phyloP scores from a whole-genome alignment of 2,329 filamentous ascomycete genomes.

The Sclerotinia sclerotiorum region DNA sequence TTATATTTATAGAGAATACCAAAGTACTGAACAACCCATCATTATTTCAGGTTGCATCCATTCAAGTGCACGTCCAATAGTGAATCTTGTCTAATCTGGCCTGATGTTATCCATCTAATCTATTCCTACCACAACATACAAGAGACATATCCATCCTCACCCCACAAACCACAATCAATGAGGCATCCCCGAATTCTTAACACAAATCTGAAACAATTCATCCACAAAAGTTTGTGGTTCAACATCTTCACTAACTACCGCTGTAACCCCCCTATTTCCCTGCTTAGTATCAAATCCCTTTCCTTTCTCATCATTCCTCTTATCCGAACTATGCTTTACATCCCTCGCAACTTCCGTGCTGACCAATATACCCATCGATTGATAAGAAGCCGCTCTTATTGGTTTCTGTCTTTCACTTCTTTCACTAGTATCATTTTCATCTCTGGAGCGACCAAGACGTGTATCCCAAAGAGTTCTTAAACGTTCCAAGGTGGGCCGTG shows the following conservation, averaged over 20 bases:
- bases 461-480: slow-evolving; percentile 14
- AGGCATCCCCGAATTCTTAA: slow-evolving; percentile 19
- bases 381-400: slow-evolving; percentile 11
- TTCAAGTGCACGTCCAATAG: not conserved
- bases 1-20: not conserved
- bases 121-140: no score
- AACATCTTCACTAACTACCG: slow-evolving; percentile 13
- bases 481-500: slow-evolving; percentile 8
- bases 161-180: not conserved
- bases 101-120: not conserved
- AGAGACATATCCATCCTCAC: no score
- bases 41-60: not conserved
- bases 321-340: slow-evolving; percentile 17
- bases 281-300: not conserved
- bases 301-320: not conserved
- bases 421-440: not conserved
- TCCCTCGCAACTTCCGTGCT: slow-evolving; percentile 19
- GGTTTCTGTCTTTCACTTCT: not conserved
- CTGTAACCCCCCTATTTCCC: slow-evolving; percentile 10
- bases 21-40: not conserved
- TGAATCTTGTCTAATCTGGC: not conserved
- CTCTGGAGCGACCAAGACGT: not conserved
- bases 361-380: slow-evolving; percentile 19
- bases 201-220: slow-evolving; percentile 24
- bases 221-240: slow-evolving; percentile 24